A percentile compares a stretch with the other conserved stretches of the same genome.
Evolutionary conservation across 1,284 basidiomycete species (phyloP).

Genomic region (Trichosporon faecale): DNA sequence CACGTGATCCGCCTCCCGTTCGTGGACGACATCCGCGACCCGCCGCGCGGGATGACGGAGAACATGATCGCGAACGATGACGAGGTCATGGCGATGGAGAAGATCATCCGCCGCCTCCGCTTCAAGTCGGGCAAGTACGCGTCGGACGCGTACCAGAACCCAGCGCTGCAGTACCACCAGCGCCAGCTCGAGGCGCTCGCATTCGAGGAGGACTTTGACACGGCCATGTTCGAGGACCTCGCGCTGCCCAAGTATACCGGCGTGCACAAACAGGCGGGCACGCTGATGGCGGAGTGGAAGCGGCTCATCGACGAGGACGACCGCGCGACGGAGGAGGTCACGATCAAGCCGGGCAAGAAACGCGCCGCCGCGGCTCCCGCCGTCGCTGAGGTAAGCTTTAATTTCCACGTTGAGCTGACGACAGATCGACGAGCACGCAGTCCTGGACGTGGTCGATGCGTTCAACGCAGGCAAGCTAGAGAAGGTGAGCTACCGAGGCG

Average conservation of each 20-base stretch:
- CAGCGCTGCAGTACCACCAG: constrained; percentile 79
- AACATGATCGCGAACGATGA: constrained; percentile 64
- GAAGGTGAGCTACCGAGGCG: constrained; percentile 59
- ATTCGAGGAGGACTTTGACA: constrained; percentile 80
- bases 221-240: constrained; percentile 69
- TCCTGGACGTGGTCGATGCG: constrained; percentile 64
- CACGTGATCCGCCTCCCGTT: constrained; percentile 88
- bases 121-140: constrained; percentile 76
- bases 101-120: constrained; percentile 73
- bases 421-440: constrained; percentile 65
- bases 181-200: constrained; percentile 85
- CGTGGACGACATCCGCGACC: constrained; percentile 85
- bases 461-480: constrained; percentile 60
- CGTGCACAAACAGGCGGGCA: constrained; percentile 79
- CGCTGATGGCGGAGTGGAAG: constrained; percentile 73
- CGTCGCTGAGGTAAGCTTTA: constrained; percentile 8
- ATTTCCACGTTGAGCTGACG: constrained; percentile 30
- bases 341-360: constrained; percentile 26
- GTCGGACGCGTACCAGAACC: constrained; percentile 88
- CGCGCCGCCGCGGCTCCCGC: constrained; percentile 18
- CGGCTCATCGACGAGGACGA: constrained; percentile 63
- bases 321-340: constrained; percentile 52
- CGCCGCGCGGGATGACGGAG: constrained; percentile 55
- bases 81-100: constrained; percentile 65
- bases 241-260: constrained; percentile 72